Evolutionary conservation across 169 alveolate genomes (phyloP), one percentile per base, ranked within the genome.

Genomic region (Babesia divergens): DNA sequence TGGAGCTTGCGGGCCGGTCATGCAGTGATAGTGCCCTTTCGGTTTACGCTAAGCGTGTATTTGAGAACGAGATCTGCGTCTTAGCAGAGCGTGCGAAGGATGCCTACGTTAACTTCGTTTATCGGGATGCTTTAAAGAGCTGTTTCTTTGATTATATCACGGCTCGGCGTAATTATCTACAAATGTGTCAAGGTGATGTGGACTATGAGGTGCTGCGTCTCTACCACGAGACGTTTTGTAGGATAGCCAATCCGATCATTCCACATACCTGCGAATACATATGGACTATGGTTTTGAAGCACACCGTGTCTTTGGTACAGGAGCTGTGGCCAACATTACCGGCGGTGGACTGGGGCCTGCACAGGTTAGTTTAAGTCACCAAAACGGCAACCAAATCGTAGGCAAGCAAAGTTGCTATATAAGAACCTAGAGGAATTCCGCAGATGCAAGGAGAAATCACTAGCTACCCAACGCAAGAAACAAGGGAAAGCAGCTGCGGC

Each of bases 221-320:
- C 38, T 88, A 65, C 43, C 53, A 65, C 56, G 97, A 93, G 77
- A 82, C 91, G 4, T 93, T 90, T 37, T 82, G 93, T 54, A 50
- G 82, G 1, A 89, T 91, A 6, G 87, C 95, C 24, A 55, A 89
- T 16, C 98, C 98, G 28, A 88, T 94, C 24, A 88, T 94, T 3
- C 98, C 98, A 16, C 97, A 94, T 74, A 91, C 91, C 31, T 90
- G 95, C 59, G 98, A 94, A 68, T 91, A 93, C 65, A 88, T 94
- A 29, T 94, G 98, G 98, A 72, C 91, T 9, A 62, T 66, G 58
- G 75, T 94, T 29, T 84, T 94, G 47, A 85, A 87, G 40, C 72
- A 89, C 72, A 83, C 82, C 38, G 68, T 54, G 3, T 81, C 86
- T 13, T 60, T 91, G 37, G 89, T 89, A 3, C 64, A 75, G 16